Conservation (phyloP, 2,329 filamentous ascomycete genomes). For the Aschersonia sp. region DNA sequence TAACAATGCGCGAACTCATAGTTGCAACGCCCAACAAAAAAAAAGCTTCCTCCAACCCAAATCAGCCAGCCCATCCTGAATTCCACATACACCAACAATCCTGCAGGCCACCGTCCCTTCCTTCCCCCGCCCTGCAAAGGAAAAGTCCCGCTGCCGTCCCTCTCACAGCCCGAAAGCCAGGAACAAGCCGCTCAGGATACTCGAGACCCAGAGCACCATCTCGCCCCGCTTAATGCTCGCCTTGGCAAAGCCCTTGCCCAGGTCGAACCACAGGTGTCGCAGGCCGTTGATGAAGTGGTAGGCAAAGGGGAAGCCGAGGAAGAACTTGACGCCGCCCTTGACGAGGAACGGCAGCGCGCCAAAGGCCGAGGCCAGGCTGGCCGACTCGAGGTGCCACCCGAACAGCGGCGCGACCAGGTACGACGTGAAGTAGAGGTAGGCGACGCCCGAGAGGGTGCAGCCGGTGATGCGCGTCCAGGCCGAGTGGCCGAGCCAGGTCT, state of each 20-base stretch:
- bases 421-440: constrained; percentile 68
- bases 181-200: constrained; percentile 25
- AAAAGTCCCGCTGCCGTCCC: not conserved
- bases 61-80: not conserved
- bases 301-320: constrained; percentile 42
- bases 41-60: not conserved
- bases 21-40: not conserved
- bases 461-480: constrained; percentile 78
- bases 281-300: constrained; percentile 43
- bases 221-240: constrained; percentile 28
- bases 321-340: constrained; percentile 43
- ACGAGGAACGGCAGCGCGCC: constrained; percentile 42
- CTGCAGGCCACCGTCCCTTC: not conserved
- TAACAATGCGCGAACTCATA: no score
- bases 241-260: constrained; percentile 35
- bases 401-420: constrained; percentile 70
- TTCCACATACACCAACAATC: not conserved
- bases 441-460: constrained; percentile 49
- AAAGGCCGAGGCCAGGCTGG: constrained; percentile 44
- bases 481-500: constrained; percentile 67
- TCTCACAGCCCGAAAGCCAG: constrained; percentile 33
- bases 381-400: constrained; percentile 47
- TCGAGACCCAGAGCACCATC: constrained; percentile 31
- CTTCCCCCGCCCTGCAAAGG: not conserved
- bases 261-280: constrained; percentile 39